Evolutionary conservation across 23 red algal species (phyloP).

Genomic region (Porphyridium purpureum): DNA sequence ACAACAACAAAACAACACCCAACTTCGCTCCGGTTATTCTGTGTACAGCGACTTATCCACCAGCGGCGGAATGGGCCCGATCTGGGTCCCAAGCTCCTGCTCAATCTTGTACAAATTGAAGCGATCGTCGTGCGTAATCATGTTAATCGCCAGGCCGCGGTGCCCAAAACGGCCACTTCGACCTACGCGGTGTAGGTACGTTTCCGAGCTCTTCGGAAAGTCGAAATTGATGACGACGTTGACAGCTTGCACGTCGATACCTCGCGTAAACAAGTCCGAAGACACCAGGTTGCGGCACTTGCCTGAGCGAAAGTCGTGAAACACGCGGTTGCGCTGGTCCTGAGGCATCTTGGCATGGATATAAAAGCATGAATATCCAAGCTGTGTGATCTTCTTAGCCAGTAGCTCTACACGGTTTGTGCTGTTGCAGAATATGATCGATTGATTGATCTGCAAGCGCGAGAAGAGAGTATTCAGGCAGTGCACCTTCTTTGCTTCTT

Average conservation of each 20-base stretch:
- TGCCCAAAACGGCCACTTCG: slow-evolving; percentile 36
- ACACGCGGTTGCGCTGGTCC: slow-evolving; percentile 81
- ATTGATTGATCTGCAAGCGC: slow-evolving; percentile 92
- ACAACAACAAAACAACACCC: too few species aligned
- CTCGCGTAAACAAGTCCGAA: slow-evolving; percentile 29
- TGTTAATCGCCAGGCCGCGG: slow-evolving; percentile 21
- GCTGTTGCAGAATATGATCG: slow-evolving; percentile 99
- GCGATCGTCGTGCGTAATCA: slow-evolving; percentile 81
- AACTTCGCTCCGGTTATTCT: too few species aligned
- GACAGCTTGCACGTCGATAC: slow-evolving; percentile 50
- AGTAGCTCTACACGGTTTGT: slow-evolving; percentile 82
- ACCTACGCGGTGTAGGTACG: slow-evolving; percentile 45
- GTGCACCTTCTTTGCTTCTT: slow-evolving; percentile 84
- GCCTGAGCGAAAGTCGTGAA: slow-evolving; percentile 94
- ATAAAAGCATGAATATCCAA: slow-evolving; percentile 98
- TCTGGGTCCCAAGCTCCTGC: slow-evolving; percentile 86
- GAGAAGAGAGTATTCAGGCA: slow-evolving; percentile 93
- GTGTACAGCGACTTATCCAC: slow-evolving; percentile 79
- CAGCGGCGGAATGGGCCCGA: slow-evolving; percentile 61
- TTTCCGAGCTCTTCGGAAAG: slow-evolving; percentile 48
- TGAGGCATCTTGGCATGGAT: slow-evolving; percentile 96
- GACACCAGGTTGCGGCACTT: slow-evolving; percentile 58
- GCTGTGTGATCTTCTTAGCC: slow-evolving; percentile 87
- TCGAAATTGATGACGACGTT: slow-evolving; percentile 63
- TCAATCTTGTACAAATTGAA: slow-evolving; percentile 96